Evolutionary conservation across 148 eudicot genomes (phyloP), one percentile per base, ranked within the genome.

Genomic region (Beta vulgaris): DNA sequence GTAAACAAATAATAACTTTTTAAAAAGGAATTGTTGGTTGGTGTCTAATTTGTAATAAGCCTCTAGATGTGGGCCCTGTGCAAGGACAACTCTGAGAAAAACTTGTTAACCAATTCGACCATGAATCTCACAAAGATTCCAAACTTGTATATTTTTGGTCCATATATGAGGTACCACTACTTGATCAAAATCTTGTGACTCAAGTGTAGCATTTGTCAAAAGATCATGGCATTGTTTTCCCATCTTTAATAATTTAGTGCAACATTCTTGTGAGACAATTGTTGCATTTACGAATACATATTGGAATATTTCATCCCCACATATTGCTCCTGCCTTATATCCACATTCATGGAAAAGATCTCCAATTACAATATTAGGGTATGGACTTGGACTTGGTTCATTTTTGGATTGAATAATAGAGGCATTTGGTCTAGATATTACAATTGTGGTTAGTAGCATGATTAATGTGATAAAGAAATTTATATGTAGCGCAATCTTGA

Each of bases 261-360:
- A 57, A 42, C 75, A 72, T 2, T 72, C 28, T 6, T 14, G 7
- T 40, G 66, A 37, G 1, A 72, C 64, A 2, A 15, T 40, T 23
- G 57, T 72, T 7, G 65, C 62, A 3, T 9, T 34, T 13, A 25
- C 51, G 40, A 57, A 72, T 26, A 57, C 46, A 28, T 23, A 72
- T 26, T 72, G 23, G 40, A 40, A 39, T 26, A 72, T 58, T 7
- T 21, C 29, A 72, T 72, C 64, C 28, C 66, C 75, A 58, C 75
- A 72, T 11, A 26, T 12, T 23, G 16, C 15, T 0, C 37, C 21
- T 15, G 40, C 1, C 26, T 57, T 39, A 7, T 39, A 39, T 2
- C 26, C 65, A 58, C 75, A 72, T 26, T 40, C 8, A 57, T 25
- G 65, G 3, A 72, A 37, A 3, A 34, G 15, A 39, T 39, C 28